Evolutionary conservation across 257 asterid genomes (phyloP).

Genomic region (Gentiana macrophylla): DNA sequence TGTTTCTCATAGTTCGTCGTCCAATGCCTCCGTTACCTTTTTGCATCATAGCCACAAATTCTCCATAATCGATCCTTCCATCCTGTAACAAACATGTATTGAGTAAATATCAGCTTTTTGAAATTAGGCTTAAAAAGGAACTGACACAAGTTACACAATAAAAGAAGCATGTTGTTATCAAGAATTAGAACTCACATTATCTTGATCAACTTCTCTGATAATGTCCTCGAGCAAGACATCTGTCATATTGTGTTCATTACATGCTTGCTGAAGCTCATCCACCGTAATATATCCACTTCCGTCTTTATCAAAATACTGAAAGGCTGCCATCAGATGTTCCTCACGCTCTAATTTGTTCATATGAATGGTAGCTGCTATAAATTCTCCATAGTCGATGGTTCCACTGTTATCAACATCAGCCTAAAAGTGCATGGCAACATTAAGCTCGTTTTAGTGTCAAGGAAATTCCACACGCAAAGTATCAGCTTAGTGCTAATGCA

Average conservation of each 20-base stretch:
- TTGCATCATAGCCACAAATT: conserved; percentile 49
- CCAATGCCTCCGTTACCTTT: conserved; percentile 43
- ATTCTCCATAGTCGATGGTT: conserved; percentile 78
- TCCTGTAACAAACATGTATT: conserved; percentile 21
- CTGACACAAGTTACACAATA: not conserved
- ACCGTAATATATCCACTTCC: conserved; percentile 81
- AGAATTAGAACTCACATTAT: conserved; percentile 40
- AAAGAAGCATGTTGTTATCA: not conserved
- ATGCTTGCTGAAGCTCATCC: conserved; percentile 92
- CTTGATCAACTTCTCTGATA: conserved; percentile 78
- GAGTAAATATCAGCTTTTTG: not conserved
- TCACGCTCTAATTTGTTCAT: conserved; percentile 74
- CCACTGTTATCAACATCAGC: conserved; percentile 91
- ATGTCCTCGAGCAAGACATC: conserved; percentile 62
- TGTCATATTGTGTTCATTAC: conserved; percentile 57
- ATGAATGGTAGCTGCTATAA: conserved; percentile 76
- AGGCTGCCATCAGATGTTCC: conserved; percentile 77
- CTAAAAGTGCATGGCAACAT: conserved; percentile 23
- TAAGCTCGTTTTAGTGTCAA: not conserved
- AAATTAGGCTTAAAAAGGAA: not conserved
- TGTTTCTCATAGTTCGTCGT: conserved; percentile 42
- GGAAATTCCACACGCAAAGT: not conserved
- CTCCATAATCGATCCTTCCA: conserved; percentile 43
- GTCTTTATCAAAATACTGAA: conserved; percentile 76
- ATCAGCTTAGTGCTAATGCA: not conserved